A percentile compares a stretch with the other conserved stretches of the same genome.
phyloP scores from a whole-genome alignment of 805 yeast species.

The Suhomyces sp. region DNA sequence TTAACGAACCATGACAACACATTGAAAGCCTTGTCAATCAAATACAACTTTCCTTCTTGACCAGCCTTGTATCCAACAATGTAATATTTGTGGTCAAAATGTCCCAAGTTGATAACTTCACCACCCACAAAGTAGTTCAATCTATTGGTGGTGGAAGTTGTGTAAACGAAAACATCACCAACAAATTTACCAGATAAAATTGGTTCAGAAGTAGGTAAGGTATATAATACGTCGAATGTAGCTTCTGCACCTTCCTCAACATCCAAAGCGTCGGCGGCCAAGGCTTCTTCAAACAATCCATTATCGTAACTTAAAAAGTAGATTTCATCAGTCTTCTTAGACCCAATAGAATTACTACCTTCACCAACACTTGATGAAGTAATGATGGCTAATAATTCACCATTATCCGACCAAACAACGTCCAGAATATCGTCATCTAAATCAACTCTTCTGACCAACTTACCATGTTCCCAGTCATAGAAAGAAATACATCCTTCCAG shows the following conservation, averaged over 20 bases:
- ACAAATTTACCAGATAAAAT: conserved; percentile 92
- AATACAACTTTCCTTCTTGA: conserved; percentile 84
- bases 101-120: conserved; percentile 85
- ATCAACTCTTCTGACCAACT: conserved; percentile 82
- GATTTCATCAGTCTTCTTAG: conserved; percentile 59
- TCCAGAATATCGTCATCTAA: conserved; percentile 71
- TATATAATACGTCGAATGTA: conserved; percentile 80
- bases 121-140: conserved; percentile 95
- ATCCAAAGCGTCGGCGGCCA: conserved; percentile 56
- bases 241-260: conserved; percentile 88
- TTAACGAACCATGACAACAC: conserved; percentile 80
- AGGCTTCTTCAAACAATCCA: conserved; percentile 62
- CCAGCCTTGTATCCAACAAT: conserved; percentile 81
- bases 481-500: conserved; percentile 83
- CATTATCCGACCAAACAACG: conserved; percentile 90
- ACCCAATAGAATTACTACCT: conserved; percentile 17
- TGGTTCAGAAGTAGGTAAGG: conserved; percentile 65
- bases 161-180: conserved; percentile 94
- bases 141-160: conserved; percentile 77
- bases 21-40: conserved; percentile 87
- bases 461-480: conserved; percentile 91
- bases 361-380: conserved; percentile 29
- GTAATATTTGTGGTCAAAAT: conserved; percentile 85
- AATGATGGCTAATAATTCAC: conserved; percentile 79
- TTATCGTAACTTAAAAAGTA: conserved; percentile 76